Conservation (phyloP, 1,284 basidiomycete species). For the Moniliophthora roreri region DNA sequence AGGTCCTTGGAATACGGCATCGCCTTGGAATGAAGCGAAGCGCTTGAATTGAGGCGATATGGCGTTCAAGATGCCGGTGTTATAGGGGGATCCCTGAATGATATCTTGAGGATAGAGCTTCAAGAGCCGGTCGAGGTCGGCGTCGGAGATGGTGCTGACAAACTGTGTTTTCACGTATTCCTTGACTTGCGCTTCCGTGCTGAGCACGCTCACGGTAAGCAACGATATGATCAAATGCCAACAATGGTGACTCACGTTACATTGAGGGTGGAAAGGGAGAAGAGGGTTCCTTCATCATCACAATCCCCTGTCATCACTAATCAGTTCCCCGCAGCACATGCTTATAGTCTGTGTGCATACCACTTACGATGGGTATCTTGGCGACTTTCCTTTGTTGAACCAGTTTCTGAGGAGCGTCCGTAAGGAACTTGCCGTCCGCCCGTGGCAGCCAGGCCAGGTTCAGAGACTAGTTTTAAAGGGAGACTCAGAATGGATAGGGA, state of each 20-base stretch:
- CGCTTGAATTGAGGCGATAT: slow-evolving; percentile 54
- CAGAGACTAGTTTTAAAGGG: slow-evolving; percentile 28
- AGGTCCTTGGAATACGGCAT: slow-evolving; percentile 53
- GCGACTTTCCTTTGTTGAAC: slow-evolving; percentile 41
- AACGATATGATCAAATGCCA: background rate
- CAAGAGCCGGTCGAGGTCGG: slow-evolving; percentile 31
- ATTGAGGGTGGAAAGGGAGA: slow-evolving; percentile 42
- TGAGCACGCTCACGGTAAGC: slow-evolving; percentile 17
- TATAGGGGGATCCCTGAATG: slow-evolving; percentile 50
- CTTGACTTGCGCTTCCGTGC: slow-evolving; percentile 35
- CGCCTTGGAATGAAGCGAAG: slow-evolving; percentile 50
- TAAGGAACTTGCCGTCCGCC: slow-evolving; percentile 51
- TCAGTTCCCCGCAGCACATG: background rate
- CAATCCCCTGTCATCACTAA: slow-evolving; percentile 32
- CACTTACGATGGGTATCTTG: slow-evolving; percentile 45
- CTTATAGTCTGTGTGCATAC: too few species aligned
- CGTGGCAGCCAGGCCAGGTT: slow-evolving; percentile 47
- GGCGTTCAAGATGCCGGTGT: slow-evolving; percentile 42
- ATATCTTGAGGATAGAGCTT: slow-evolving; percentile 42
- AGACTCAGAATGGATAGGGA: background rate
- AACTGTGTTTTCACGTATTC: slow-evolving; percentile 35
- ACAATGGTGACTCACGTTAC: slow-evolving; percentile 33
- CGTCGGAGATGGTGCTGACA: slow-evolving; percentile 27
- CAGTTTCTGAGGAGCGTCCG: slow-evolving; percentile 37
- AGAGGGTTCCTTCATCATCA: slow-evolving; percentile 56